Evolutionary conservation across 805 yeast species (phyloP).

Genomic region (Yarrowia bubula): DNA sequence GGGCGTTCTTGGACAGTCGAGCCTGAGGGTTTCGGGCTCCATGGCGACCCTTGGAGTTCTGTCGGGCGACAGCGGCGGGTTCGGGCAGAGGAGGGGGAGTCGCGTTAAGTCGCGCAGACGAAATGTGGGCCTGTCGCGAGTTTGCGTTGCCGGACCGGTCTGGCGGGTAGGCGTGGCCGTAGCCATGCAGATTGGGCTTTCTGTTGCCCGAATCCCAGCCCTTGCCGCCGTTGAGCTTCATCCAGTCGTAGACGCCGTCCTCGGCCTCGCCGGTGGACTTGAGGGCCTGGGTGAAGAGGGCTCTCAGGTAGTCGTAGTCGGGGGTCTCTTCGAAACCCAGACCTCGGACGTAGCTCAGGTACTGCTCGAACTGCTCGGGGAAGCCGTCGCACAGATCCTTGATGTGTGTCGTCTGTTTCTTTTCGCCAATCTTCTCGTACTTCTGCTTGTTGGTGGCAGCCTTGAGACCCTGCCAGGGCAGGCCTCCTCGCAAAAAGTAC

Average conservation of each 20-base stretch:
- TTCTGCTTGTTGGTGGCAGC: slow-evolving; percentile 98
- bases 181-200: slow-evolving; percentile 92
- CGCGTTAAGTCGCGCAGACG: slow-evolving; percentile 44
- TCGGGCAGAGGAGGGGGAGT: slow-evolving; percentile 41
- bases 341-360: slow-evolving; percentile 82
- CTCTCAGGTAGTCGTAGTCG: slow-evolving; percentile 83
- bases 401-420: slow-evolving; percentile 85
- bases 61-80: slow-evolving; percentile 40
- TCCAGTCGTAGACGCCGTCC: slow-evolving; percentile 97
- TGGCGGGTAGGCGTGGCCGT: slow-evolving; percentile 91
- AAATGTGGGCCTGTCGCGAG: slow-evolving; percentile 35
- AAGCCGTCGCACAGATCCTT: slow-evolving; percentile 82
- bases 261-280: slow-evolving; percentile 65
- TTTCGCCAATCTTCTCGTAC: slow-evolving; percentile 96
- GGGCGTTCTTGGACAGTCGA: slow-evolving; percentile 26
- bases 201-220: slow-evolving; percentile 95
- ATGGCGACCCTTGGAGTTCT: slow-evolving; percentile 38
- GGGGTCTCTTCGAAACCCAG: slow-evolving; percentile 92
- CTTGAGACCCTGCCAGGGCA: slow-evolving; percentile 98
- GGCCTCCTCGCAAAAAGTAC: slow-evolving; percentile 90
- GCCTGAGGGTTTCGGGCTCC: slow-evolving; percentile 28
- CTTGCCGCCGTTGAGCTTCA: slow-evolving; percentile 89
- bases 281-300: slow-evolving; percentile 73
- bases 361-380: slow-evolving; percentile 91
- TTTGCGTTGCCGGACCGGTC: slow-evolving; percentile 23